Conservation (phyloP, 2,329 filamentous ascomycete genomes). For the Lasiodiplodia gonubiensis region DNA sequence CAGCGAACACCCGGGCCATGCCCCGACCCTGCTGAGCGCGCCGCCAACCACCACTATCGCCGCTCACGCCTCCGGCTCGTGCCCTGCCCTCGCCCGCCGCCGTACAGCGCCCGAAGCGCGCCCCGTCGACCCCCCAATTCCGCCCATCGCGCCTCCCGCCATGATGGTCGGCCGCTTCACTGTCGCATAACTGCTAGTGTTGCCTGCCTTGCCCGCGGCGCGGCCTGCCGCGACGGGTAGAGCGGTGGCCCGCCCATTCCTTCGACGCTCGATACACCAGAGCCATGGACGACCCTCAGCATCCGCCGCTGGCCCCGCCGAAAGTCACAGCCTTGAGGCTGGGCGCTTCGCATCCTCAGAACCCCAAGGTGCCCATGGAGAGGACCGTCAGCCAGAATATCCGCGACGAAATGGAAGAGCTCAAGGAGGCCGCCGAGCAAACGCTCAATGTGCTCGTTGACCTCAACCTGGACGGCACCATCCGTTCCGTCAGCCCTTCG, state of each 20-base stretch:
- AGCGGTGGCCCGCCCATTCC: conserved; percentile 20
- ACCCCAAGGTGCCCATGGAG: conserved; percentile 54
- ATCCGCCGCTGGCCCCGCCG: conserved; percentile 48
- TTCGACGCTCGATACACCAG: conserved; percentile 15
- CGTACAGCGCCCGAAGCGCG: conserved; percentile 3
- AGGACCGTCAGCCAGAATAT: conserved; percentile 84
- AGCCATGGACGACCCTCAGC: conserved; percentile 33
- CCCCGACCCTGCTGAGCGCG: conserved; percentile 9
- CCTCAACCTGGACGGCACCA: conserved; percentile 83
- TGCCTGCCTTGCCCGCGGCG: conserved; percentile 40
- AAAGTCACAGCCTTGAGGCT: conserved; percentile 52
- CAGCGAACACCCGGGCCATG: conserved; percentile 4
- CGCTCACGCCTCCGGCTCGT: conserved; percentile 1
- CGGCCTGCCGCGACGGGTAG: conserved; percentile 31
- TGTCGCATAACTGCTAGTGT: conserved; percentile 38
- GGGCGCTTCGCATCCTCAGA: conserved; percentile 41
- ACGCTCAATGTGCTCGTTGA: conserved; percentile 96
- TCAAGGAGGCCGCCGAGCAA: conserved; percentile 94
- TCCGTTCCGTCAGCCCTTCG: conserved; percentile 95
- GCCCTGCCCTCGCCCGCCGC: conserved; percentile 2
- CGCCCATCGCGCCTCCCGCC: conserved; percentile 26
- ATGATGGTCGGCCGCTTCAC: conserved; percentile 43
- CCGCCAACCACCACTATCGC: neutral
- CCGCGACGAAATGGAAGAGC: conserved; percentile 87
- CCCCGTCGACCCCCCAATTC: conserved; percentile 16